phyloP scores from a whole-genome alignment of 495 filamentous ascomycete species.

The Aspergillus funiculosus region DNA sequence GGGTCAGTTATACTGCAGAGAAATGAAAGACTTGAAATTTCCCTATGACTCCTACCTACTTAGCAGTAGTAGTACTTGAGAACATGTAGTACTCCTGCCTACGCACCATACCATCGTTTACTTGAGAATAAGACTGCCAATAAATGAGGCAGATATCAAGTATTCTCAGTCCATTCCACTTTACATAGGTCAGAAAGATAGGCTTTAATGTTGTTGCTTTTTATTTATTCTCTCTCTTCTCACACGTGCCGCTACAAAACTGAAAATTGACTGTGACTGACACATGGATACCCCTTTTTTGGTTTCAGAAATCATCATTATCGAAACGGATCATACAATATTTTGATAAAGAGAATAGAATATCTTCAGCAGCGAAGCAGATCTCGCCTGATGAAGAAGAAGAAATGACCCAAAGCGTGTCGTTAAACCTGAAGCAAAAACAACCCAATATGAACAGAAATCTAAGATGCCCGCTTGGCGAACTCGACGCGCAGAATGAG shows the following conservation, averaged over 20 bases:
- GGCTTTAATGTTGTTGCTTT: slow-evolving; percentile 31
- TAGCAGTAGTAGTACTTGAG: too few relatives aligned
- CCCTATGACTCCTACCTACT: too few relatives aligned
- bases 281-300: slow-evolving; percentile 33
- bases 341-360: slow-evolving; percentile 23
- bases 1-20: too few relatives aligned
- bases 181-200: too few relatives aligned
- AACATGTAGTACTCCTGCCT: too few relatives aligned
- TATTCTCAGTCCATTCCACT: too few relatives aligned
- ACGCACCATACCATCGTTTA: too few relatives aligned
- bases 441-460: slow-evolving; percentile 22
- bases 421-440: slow-evolving; percentile 20
- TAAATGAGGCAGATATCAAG: too few relatives aligned
- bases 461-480: slow-evolving; percentile 69
- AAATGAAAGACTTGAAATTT: too few relatives aligned
- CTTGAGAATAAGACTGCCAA: too few relatives aligned
- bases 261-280: slow-evolving; percentile 32
- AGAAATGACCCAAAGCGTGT: slow-evolving; percentile 16
- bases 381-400: slow-evolving; percentile 31
- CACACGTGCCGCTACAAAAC: too few relatives aligned
- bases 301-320: slow-evolving; percentile 43
- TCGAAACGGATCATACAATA: slow-evolving; percentile 42
- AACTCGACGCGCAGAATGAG: slow-evolving; percentile 88
- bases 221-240: too few relatives aligned
- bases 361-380: slow-evolving; percentile 29